A percentile compares a stretch with the other conserved stretches of the same genome.
phyloP scores from a whole-genome alignment of 1,284 basidiomycete genomes.

The Pterulicium gracile region DNA sequence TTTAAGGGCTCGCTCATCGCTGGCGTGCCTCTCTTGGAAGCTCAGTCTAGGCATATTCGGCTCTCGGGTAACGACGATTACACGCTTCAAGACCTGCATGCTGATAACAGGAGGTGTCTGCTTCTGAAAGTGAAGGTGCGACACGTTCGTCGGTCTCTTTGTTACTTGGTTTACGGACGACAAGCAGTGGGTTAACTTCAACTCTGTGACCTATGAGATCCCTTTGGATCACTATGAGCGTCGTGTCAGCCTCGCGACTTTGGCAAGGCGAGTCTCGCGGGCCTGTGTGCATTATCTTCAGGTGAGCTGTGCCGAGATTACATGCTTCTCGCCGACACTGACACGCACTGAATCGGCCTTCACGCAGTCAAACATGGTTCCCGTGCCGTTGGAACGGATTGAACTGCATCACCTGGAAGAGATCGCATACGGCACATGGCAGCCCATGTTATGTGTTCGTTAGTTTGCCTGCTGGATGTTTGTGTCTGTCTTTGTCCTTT shows the following conservation, averaged over 20 bases:
- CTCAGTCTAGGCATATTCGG: conserved; percentile 45
- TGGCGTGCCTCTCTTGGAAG: conserved; percentile 60
- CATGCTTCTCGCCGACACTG: conserved; percentile 5
- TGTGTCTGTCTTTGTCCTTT: no score
- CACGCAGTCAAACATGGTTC: conserved; percentile 48
- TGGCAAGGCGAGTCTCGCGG: conserved; percentile 56
- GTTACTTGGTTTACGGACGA: conserved; percentile 4
- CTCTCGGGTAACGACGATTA: conserved; percentile 51
- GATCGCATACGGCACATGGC: conserved; percentile 56
- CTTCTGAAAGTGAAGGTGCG: conserved; percentile 50
- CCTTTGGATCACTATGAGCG: conserved; percentile 60
- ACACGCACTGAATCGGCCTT: conserved; percentile 11
- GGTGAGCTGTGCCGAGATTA: conserved; percentile 24
- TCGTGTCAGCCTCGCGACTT: conserved; percentile 51
- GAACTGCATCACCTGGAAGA: conserved; percentile 67
- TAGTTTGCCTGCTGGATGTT: no score
- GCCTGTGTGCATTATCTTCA: conserved; percentile 68
- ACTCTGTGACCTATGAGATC: conserved; percentile 63
- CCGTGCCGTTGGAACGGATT: conserved; percentile 57
- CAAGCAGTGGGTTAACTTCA: conserved; percentile 58
- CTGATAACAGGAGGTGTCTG: conserved; percentile 47
- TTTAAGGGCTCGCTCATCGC: conserved; percentile 52
- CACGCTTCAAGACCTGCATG: conserved; percentile 49
- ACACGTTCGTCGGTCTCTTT: conserved; percentile 6
- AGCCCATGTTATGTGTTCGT: conserved; percentile 41